Evolutionary conservation across 176 grass and related monocot genomes (phyloP).

Genomic region (Carex kokanica): DNA sequence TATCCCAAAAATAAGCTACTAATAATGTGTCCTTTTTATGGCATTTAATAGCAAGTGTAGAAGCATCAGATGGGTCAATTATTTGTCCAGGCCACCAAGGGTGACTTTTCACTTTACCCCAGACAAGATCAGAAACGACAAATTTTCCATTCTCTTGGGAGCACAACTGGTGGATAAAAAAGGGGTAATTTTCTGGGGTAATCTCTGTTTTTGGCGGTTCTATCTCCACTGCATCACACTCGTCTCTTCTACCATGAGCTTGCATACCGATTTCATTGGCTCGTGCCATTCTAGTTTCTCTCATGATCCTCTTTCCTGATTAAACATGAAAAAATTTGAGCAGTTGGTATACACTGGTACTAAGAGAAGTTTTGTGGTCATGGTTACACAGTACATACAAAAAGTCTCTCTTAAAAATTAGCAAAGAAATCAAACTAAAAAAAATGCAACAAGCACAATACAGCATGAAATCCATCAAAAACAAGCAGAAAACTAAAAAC

Average conservation of each 20-base stretch:
- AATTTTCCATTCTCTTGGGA: conserved; percentile 21
- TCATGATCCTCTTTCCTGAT: not conserved
- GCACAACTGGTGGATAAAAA: not conserved
- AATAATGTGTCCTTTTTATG: conserved; percentile 40
- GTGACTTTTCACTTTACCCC: conserved; percentile 56
- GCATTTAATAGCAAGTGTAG: conserved; percentile 48
- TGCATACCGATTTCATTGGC: not conserved
- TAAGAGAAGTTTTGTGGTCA: not conserved
- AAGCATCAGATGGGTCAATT: conserved; percentile 61
- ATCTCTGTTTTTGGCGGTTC: not conserved
- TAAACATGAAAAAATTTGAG: conserved; percentile 3
- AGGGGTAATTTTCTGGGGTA: not conserved
- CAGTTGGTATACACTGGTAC: not conserved
- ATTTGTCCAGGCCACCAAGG: conserved; percentile 88
- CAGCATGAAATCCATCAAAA: not conserved
- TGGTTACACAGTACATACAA: not conserved
- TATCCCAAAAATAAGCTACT: conserved; percentile 63
- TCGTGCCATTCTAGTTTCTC: conserved; percentile 4
- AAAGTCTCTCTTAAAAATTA: not conserved
- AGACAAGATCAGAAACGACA: conserved; percentile 55
- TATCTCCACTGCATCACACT: not conserved
- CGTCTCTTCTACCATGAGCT: not conserved
- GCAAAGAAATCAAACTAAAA: not conserved
- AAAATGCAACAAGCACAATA: not conserved
- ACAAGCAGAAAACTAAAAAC: not conserved